Evolutionary conservation across 768 basidiomycete species (phyloP), one percentile per base, ranked within the genome.

Genomic region (Phylloporus arenicola): DNA sequence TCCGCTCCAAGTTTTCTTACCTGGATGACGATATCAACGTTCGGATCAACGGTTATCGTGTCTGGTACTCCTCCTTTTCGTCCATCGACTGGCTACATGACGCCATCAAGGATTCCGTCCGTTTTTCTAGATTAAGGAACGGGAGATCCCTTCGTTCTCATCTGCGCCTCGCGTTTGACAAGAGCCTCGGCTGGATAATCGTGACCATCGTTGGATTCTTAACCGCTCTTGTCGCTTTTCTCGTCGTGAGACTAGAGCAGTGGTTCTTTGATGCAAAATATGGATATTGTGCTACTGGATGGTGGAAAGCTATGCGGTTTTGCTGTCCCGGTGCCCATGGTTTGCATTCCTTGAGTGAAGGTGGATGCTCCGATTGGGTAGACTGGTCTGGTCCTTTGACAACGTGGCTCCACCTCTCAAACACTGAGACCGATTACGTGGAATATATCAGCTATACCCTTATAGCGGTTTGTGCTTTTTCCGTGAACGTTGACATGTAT

Each of bases 31-130:
- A 78, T 40, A 64, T 75, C 16, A 84, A 82, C 50, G 75, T 81
- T 29, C 83, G 81, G 61, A 81, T 82, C 43, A 95, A 95, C 57
- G 93, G 93, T 31, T 83, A 91, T 50, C 85, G 91, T 24, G 89
- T 92, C 30, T 69, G 68, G 90, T 92, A 92, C 67, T 83, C 86
- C 11, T 89, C 88, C 3, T 95, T 84, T 71, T 84, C 89, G 0
- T 92, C 88, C 17, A 86, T 95, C 50, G 93, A 97, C 68, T 97
- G 94, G 95, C 74, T 97, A 47, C 95, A 97, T 60, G 95, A 97
- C 71, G 80, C 90, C 35, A 91, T 97, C 73, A 94, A 96, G 68
- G 92, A 95, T 63, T 91, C 92, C 0, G 79, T 80, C 8, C 86
- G 93, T 25, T 85, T 87, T 56, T 79, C 85, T 30, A 77, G 80